Base-by-base conservation (phyloP, 1,139 yeast species). In the Sugiyamaella grinbergsii region DNA sequence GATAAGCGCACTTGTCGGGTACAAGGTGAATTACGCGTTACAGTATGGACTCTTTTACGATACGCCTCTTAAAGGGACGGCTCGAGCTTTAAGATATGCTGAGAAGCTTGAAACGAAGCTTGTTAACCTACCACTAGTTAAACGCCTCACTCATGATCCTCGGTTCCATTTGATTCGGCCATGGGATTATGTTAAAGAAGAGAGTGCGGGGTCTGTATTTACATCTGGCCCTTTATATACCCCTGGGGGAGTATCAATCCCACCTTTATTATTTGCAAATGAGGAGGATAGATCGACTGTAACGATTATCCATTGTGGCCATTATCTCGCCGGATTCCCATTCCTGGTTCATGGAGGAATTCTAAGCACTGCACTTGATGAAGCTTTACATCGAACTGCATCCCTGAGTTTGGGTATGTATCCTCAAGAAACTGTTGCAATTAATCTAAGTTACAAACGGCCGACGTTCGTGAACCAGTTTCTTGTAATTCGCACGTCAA, bases 281-380 rank as follows among this genome's bases (percentile, higher is more conserved):
- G 68, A 71, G 2, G 60, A 70, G 6, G 71, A 70, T 31, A 78
- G 81, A 2, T 75, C 79, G 52, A 84, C 87, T 54, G 77, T 85
- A 0, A 77, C 86, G 0, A 78, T 89, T 0, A 75, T 88, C 23
- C 95, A 89, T 65, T 76, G 85, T 46, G 98, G 98, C 0, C 81
- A 84, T 63, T 78, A 78, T 55, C 70, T 90, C 32, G 83, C 94
- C 43, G 98, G 98, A 1, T 90, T 85, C 64, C 97, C 97, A 1
- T 82, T 87, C 59, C 72, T 91, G 33, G 78, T 89, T 0, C 98
- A 91, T 64, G 98, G 98, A 2, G 98, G 98, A 0, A 80, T 91
- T 38, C 68, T 91, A 33, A 95, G 95, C 6, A 84, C 95, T 0
- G 71, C 91, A 11, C 71, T 89, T 53, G 94, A 87, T 63, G 96